These are phyloP conservation scores for Candolleomyces aberdarensis DNA, from an alignment of 768 basidiomycete species.

Conservation along the genomic window DNA sequence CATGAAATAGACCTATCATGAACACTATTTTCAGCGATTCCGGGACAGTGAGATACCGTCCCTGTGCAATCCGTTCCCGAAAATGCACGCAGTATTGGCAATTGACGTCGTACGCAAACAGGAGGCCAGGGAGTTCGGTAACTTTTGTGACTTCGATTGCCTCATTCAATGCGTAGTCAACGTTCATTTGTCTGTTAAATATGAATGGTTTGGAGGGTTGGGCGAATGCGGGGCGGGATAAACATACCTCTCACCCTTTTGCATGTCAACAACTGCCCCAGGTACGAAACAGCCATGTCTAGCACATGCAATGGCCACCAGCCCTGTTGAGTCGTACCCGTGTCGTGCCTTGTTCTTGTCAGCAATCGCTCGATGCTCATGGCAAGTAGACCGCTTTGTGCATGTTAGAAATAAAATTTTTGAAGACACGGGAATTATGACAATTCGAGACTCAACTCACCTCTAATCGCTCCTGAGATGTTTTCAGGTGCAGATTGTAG, in stretches of 20 bases:
- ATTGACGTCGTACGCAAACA: slow-evolving; percentile 8
- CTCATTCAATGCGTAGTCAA: not conserved
- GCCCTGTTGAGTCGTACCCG: no score
- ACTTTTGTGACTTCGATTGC: not conserved
- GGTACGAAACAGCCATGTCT: not conserved
- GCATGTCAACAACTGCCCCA: not conserved
- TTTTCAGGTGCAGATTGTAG: no score
- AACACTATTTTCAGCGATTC: not conserved
- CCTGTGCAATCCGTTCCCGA: not conserved
- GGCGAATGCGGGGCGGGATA: no score
- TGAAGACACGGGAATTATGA: no score
- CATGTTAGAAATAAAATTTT: no score
- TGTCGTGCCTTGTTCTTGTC: no score
- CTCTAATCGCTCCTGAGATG: no score
- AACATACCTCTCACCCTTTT: not conserved
- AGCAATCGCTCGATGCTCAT: no score
- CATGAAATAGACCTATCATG: slow-evolving; percentile 15
- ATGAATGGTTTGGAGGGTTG: no score
- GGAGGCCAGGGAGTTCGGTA: not conserved
- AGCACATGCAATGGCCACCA: not conserved
- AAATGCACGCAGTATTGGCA: slow-evolving; percentile 15
- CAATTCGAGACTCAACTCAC: no score
- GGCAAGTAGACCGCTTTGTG: no score
- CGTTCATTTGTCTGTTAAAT: slow-evolving; percentile 10
- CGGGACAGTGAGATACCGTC: not conserved